Evolutionary conservation across 371 early-diverging fungal genomes (phyloP).

Genomic region (Mucor velutinosus): DNA sequence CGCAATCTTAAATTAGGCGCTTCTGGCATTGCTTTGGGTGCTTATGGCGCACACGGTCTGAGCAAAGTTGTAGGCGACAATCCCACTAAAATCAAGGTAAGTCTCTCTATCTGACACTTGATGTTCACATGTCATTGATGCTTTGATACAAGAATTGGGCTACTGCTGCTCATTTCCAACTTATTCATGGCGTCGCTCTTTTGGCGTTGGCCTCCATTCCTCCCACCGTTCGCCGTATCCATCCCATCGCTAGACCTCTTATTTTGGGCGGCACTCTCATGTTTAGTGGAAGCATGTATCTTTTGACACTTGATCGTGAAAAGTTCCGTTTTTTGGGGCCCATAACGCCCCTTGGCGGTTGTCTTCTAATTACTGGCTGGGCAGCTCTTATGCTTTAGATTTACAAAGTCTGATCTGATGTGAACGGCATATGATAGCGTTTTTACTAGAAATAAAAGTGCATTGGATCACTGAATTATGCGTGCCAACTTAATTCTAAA

Average conservation of each 20-base stretch:
- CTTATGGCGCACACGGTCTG: conserved; percentile 80
- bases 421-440: not conserved
- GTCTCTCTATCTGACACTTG: not conserved
- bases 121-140: not conserved
- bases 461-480: too few species aligned
- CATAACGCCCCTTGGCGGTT: conserved; percentile 78
- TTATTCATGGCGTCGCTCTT: conserved; percentile 68
- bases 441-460: not conserved
- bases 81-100: conserved; percentile 53
- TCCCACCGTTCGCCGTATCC: conserved; percentile 39
- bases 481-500: too few species aligned
- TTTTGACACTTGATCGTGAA: conserved; percentile 51
- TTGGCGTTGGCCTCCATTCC: conserved; percentile 58
- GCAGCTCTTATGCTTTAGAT: conserved; percentile 56
- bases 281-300: conserved; percentile 73
- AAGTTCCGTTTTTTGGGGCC: conserved; percentile 62
- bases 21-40: conserved; percentile 69
- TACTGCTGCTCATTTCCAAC: conserved; percentile 69
- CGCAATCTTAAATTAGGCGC: conserved; percentile 50
- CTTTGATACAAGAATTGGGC: conserved; percentile 54
- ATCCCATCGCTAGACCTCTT: conserved; percentile 48
- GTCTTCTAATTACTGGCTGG: conserved; percentile 77
- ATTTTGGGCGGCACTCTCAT: conserved; percentile 64
- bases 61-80: conserved; percentile 65
- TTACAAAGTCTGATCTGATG: not conserved